Conservation (phyloP, 208 protist genomes). For the Trypanosomatidae sp. region DNA sequence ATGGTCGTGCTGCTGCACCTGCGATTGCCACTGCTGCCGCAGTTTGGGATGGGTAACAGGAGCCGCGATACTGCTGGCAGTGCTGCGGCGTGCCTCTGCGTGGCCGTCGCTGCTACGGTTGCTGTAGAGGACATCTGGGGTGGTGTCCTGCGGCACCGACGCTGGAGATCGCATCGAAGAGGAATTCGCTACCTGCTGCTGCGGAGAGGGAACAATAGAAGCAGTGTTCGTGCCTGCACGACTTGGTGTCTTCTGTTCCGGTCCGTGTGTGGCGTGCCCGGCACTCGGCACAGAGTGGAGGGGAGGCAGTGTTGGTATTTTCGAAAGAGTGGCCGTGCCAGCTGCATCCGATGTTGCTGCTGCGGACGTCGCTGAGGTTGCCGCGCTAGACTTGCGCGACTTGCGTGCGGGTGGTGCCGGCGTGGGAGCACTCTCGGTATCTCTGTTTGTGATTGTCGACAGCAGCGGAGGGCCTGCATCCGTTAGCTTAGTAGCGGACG, state of each 20-base stretch:
- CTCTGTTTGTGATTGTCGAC: neutral
- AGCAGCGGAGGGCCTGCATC: neutral
- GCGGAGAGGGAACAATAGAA: neutral
- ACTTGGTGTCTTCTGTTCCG: too few relatives aligned
- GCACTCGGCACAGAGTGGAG: neutral
- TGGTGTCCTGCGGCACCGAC: neutral
- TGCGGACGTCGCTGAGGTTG: neutral
- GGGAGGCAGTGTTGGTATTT: neutral
- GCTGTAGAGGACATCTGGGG: conserved; percentile 14
- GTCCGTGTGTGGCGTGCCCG: neutral
- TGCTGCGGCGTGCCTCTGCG: neutral
- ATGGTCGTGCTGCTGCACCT: neutral
- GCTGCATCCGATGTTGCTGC: neutral
- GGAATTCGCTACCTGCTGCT: neutral
- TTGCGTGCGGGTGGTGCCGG: conserved; percentile 1
- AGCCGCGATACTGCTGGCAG: neutral
- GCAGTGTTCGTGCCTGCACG: neutral
- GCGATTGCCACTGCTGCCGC: neutral
- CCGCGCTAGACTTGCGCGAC: neutral
- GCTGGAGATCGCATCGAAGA: neutral
- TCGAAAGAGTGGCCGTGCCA: neutral
- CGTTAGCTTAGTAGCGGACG: neutral
- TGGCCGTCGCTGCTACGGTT: conserved; percentile 18
- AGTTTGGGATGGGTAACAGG: neutral
- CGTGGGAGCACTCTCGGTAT: neutral